A percentile compares a stretch with the other conserved stretches of the same genome.
Conservation (phyloP, 2,329 filamentous ascomycete genomes). For the Thelonectria olida region DNA sequence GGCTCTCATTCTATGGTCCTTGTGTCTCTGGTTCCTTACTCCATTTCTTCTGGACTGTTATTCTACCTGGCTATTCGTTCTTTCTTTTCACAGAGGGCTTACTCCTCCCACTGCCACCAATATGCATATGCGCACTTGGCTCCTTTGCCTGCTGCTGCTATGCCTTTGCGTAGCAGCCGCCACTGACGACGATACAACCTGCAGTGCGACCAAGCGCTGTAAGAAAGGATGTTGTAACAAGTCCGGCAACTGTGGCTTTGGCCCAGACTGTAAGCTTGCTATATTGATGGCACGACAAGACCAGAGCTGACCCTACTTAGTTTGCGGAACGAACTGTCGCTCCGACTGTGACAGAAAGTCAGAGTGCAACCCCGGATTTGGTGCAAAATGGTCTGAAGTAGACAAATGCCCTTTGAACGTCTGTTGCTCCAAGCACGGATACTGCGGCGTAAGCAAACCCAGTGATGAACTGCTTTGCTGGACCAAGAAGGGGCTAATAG, state of each 20-base stretch:
- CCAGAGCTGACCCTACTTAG: neutral
- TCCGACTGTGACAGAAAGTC: conserved; percentile 15
- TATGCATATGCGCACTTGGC: conserved; percentile 4
- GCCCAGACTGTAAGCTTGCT: conserved; percentile 15
- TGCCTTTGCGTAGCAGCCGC: conserved; percentile 7
- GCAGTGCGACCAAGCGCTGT: conserved; percentile 15
- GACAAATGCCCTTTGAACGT: conserved; percentile 21
- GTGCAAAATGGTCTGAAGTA: neutral
- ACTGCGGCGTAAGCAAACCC: conserved; percentile 15
- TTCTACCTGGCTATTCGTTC: neutral
- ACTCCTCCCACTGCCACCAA: neutral
- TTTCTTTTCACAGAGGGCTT: neutral
- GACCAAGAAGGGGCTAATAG: neutral
- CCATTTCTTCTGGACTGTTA: neutral
- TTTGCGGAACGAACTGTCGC: neutral
- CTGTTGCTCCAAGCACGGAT: conserved; percentile 22
- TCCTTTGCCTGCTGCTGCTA: conserved; percentile 5
- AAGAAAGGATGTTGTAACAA: conserved; percentile 16
- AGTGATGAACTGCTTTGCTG: neutral
- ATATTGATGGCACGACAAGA: no score
- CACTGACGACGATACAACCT: neutral
- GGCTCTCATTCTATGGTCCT: neutral
- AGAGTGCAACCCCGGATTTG: conserved; percentile 20
- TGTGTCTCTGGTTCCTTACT: neutral
- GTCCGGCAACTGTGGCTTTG: conserved; percentile 19